Percentiles rank a stretch among this genome's conserved stretches.
Evolutionary conservation across 768 basidiomycete genomes (phyloP).

Genomic region (Tylopilus sp.): DNA sequence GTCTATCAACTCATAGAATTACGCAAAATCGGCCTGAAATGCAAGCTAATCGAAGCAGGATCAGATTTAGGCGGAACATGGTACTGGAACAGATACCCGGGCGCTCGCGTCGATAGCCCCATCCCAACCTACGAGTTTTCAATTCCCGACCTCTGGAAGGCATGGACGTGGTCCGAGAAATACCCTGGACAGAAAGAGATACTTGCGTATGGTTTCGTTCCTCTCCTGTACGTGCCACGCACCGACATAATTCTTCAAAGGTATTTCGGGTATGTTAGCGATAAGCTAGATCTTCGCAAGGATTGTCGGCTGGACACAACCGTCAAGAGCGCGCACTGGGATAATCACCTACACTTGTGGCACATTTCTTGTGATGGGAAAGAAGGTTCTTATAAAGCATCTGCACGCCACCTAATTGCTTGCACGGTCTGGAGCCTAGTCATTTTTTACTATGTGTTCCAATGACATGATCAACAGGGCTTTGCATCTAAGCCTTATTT

Average conservation of each 20-base stretch:
- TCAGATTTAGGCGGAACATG: conserved; percentile 13
- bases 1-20: conserved; percentile 9
- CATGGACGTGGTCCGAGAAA: conserved; percentile 12
- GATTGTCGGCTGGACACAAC: conserved; percentile 11
- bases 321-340: conserved; percentile 11
- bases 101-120: conserved; percentile 9
- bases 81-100: conserved; percentile 17
- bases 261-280: conserved; percentile 7
- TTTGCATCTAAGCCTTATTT: neutral
- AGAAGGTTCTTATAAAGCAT: neutral
- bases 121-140: conserved; percentile 11
- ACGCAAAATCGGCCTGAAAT: conserved; percentile 4
- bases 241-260: neutral
- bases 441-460: no score
- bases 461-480: neutral
- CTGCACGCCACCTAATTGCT: conserved; percentile 1
- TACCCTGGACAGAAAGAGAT: conserved; percentile 13
- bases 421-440: neutral
- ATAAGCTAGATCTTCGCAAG: conserved; percentile 9
- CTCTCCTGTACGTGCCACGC: no score
- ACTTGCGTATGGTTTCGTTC: neutral
- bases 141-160: conserved; percentile 11
- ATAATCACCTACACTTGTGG: conserved; percentile 5
- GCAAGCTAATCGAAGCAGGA: conserved; percentile 11
- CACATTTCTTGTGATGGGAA: conserved; percentile 5